Evolutionary conservation across 768 basidiomycete species (phyloP).

Genomic region (Suillus alpinus): DNA sequence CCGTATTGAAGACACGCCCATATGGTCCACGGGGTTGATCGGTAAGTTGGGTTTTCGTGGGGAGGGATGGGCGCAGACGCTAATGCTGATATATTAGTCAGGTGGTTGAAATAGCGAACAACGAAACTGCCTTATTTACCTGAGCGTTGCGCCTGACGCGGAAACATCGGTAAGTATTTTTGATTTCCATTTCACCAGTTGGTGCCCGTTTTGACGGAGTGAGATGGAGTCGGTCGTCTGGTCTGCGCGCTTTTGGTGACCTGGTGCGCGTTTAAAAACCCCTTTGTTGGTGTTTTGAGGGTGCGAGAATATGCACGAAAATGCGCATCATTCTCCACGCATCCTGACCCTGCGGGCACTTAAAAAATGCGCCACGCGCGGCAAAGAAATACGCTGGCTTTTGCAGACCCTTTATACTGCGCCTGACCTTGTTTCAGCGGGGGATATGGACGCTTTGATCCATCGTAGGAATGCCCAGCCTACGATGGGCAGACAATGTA

Average conservation of each 20-base stretch:
- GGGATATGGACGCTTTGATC: background rate
- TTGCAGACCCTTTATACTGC: background rate
- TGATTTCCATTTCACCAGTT: background rate
- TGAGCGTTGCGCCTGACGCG: constrained; percentile 65
- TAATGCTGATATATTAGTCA: constrained; percentile 80
- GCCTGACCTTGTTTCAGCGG: background rate
- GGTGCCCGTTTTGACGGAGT: background rate
- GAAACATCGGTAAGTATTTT: constrained; percentile 73
- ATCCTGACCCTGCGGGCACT: background rate
- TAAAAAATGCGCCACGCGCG: background rate
- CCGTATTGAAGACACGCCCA: constrained; percentile 81
- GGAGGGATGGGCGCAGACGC: constrained; percentile 58
- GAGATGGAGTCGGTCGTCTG: background rate
- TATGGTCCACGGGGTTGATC: constrained; percentile 86
- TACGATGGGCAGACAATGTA: background rate
- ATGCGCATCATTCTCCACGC: background rate
- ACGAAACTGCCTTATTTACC: constrained; percentile 83
- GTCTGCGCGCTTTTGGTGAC: background rate
- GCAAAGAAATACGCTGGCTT: background rate
- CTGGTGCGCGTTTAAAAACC: too few species aligned
- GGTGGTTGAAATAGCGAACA: constrained; percentile 94
- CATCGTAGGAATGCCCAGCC: background rate
- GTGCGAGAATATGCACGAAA: background rate
- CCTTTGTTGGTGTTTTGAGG: background rate
- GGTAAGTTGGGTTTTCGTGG: constrained; percentile 43